Evolutionary conservation across 345 rosid genomes (phyloP).

Genomic region (Ricinus communis): DNA sequence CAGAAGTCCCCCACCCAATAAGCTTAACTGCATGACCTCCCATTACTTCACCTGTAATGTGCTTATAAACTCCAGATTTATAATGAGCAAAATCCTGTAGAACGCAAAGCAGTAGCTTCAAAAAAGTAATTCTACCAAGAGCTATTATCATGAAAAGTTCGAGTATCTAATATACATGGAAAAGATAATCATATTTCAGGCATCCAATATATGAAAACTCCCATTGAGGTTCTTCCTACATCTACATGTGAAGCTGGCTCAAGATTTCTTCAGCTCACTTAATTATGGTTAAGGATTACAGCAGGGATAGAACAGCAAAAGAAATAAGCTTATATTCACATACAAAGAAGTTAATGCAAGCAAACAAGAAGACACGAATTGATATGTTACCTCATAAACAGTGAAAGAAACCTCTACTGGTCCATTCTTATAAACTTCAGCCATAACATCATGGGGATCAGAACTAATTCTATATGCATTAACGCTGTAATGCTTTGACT

Average conservation of each 20-base stretch:
- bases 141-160: not conserved
- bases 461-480: conserved; percentile 67
- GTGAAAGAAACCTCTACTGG: conserved; percentile 93
- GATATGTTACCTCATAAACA: conserved; percentile 72
- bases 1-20: conserved; percentile 94
- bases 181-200: not conserved
- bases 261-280: not conserved
- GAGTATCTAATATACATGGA: not conserved
- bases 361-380: not conserved
- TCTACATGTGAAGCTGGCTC: not conserved
- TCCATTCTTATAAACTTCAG: conserved; percentile 81
- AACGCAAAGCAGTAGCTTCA: not conserved
- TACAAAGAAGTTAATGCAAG: not conserved
- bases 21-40: conserved; percentile 98
- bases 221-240: not conserved
- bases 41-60: conserved; percentile 63
- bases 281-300: not conserved
- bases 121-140: conserved; percentile 1
- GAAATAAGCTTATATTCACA: not conserved
- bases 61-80: conserved; percentile 89
- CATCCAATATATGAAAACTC: not conserved
- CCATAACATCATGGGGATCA: conserved; percentile 72
- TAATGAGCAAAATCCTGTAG: conserved; percentile 92
- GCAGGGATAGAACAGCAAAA: not conserved
- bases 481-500: conserved; percentile 77